Percentiles rank a stretch among this genome's conserved stretches.
Conservation (phyloP, 495 filamentous ascomycete species). For the Glonium stellatum region DNA sequence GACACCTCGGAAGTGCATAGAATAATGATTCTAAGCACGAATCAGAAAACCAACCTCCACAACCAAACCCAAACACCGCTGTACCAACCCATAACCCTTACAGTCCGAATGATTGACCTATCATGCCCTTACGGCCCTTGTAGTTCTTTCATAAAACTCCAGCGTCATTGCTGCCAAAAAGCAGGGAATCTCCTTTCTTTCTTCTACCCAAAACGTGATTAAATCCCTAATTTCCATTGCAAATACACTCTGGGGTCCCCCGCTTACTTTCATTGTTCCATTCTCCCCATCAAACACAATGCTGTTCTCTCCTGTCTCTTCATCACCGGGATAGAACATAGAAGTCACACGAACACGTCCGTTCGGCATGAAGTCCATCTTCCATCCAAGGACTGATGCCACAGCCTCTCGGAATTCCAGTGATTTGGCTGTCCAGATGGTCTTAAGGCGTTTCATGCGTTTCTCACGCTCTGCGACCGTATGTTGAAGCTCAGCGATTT, state of each 20-base stretch:
- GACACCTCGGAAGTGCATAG: too few species aligned
- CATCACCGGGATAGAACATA: constrained; percentile 59
- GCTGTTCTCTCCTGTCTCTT: constrained; percentile 67
- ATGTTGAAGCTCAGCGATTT: constrained; percentile 64
- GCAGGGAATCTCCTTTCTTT: constrained; percentile 82
- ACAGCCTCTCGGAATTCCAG: constrained; percentile 92
- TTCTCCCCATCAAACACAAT: constrained; percentile 96
- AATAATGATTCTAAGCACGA: too few species aligned
- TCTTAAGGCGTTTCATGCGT: constrained; percentile 71
- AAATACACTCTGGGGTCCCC: constrained; percentile 79
- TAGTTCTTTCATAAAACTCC: constrained; percentile 84
- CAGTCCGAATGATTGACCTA: too few species aligned
- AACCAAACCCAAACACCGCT: too few species aligned
- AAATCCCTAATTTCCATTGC: constrained; percentile 73
- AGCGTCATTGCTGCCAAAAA: constrained; percentile 83
- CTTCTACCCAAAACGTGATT: constrained; percentile 90
- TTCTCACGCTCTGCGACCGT: constrained; percentile 79
- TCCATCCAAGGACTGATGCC: constrained; percentile 80
- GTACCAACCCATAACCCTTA: too few species aligned
- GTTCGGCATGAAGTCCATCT: constrained; percentile 85
- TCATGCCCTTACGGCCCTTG: constrained; percentile 37
- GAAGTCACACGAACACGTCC: constrained; percentile 82
- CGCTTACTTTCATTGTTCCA: constrained; percentile 93
- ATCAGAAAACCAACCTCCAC: too few species aligned
- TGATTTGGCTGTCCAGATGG: constrained; percentile 82